Evolutionary conservation across 179 eudicot species (phyloP).

Genomic region (Carnegiea gigantea): DNA sequence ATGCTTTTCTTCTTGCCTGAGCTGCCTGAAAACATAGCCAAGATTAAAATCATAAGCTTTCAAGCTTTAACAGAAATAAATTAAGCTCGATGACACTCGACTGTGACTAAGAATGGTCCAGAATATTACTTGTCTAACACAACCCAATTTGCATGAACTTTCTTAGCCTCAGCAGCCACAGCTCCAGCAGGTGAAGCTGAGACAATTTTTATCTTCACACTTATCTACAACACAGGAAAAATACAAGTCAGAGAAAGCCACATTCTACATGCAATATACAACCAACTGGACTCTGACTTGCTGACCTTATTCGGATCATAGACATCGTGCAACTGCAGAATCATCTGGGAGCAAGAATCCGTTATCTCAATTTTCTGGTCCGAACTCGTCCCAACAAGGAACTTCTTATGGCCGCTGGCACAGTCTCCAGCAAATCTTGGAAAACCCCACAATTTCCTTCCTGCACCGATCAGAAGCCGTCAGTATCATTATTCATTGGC

Average conservation of each 20-base stretch:
- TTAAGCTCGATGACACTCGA: neutral
- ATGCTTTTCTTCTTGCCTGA: conserved; percentile 73
- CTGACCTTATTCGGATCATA: conserved; percentile 82
- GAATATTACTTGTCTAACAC: conserved; percentile 78
- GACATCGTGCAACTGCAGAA: conserved; percentile 88
- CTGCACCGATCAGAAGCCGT: conserved; percentile 31
- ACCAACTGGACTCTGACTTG: neutral
- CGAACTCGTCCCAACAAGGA: conserved; percentile 56
- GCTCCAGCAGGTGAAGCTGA: conserved; percentile 73
- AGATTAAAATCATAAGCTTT: neutral
- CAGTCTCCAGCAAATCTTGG: conserved; percentile 97
- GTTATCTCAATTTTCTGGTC: conserved; percentile 80
- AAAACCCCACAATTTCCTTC: conserved; percentile 80
- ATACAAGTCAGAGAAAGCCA: conserved; percentile 12
- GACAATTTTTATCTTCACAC: conserved; percentile 79
- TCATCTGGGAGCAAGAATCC: conserved; percentile 92
- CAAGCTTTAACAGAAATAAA: neutral
- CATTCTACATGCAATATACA: neutral
- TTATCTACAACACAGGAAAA: conserved; percentile 43
- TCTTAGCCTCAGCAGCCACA: conserved; percentile 86
- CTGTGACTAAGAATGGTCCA: neutral
- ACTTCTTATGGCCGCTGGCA: conserved; percentile 70
- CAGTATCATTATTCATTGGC: neutral
- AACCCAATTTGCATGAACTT: conserved; percentile 79
- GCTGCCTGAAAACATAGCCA: conserved; percentile 51